Evolutionary conservation across 306 rosid genomes (phyloP).

Genomic region (Carpinus viminea): DNA sequence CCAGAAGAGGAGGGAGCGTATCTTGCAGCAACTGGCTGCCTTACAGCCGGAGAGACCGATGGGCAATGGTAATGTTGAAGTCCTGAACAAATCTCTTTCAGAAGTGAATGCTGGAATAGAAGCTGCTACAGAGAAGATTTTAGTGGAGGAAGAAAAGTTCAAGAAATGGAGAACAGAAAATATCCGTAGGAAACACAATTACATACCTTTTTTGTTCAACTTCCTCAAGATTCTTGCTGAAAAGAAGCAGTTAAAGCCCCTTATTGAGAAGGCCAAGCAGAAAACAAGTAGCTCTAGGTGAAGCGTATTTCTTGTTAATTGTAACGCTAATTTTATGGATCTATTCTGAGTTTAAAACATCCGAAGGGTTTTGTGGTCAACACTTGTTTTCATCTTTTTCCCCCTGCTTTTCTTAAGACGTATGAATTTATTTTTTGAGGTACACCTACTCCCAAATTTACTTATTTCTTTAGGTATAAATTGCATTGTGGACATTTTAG

Average conservation of each 20-base stretch:
- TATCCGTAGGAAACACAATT: constrained; percentile 91
- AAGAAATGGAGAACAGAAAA: constrained; percentile 95
- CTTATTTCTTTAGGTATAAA: background rate
- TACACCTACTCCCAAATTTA: background rate
- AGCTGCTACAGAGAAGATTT: constrained; percentile 79
- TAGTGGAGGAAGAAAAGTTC: constrained; percentile 93
- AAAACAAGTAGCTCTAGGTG: constrained; percentile 65
- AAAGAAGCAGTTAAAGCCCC: constrained; percentile 98
- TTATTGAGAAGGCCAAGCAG: constrained; percentile 96
- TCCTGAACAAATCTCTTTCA: constrained; percentile 82
- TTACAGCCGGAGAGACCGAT: constrained; percentile 60
- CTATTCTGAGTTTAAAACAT: background rate
- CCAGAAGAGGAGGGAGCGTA: constrained; percentile 93
- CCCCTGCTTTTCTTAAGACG: background rate
- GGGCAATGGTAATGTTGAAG: constrained; percentile 57
- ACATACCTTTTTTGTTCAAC: constrained; percentile 94
- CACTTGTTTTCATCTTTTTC: background rate
- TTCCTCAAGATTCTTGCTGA: constrained; percentile 95
- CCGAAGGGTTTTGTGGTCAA: background rate
- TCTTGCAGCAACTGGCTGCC: constrained; percentile 83
- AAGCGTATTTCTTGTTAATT: constrained; percentile 26
- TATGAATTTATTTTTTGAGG: background rate
- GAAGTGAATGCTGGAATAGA: constrained; percentile 92
- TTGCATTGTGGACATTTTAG: background rate
- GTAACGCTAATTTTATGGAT: background rate